Conservation (phyloP, 208 protist species). For the Zelonia costaricensis region DNA sequence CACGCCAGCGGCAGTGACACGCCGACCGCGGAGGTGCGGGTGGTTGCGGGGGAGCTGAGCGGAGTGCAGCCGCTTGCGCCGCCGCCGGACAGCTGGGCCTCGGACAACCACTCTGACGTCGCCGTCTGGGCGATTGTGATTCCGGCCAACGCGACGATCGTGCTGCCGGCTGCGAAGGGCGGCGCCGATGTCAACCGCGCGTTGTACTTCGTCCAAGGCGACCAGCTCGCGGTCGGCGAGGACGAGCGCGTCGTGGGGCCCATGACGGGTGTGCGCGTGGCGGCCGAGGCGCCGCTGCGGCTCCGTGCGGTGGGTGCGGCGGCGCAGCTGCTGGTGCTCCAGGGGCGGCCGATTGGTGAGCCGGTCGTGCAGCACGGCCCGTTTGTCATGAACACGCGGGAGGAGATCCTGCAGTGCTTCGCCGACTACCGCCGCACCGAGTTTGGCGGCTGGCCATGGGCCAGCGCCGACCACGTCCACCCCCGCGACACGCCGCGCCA, state of each 20-base stretch:
- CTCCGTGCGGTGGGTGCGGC: constrained; percentile 21
- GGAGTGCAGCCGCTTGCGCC: constrained; percentile 52
- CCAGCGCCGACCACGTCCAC: constrained; percentile 41
- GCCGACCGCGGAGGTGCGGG: constrained; percentile 8
- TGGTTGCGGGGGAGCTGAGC: constrained; percentile 31
- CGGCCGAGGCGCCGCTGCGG: constrained; percentile 21
- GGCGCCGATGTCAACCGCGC: constrained; percentile 29
- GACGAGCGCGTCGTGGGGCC: constrained; percentile 11
- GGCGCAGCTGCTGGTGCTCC: constrained; percentile 55
- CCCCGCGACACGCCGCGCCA: constrained; percentile 40
- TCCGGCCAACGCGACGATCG: constrained; percentile 23
- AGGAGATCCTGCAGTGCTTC: constrained; percentile 90
- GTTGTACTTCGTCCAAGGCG: constrained; percentile 48
- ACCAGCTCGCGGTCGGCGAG: constrained; percentile 14
- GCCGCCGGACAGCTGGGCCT: constrained; percentile 66
- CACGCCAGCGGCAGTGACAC: constrained; percentile 4
- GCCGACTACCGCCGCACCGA: constrained; percentile 64
- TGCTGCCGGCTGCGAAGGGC: constrained; percentile 29
- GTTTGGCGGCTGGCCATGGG: constrained; percentile 71
- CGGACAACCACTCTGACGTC: constrained; percentile 33
- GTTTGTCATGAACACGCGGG: constrained; percentile 94
- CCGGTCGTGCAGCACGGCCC: constrained; percentile 91
- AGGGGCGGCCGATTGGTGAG: constrained; percentile 78
- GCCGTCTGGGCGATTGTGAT: constrained; percentile 50
- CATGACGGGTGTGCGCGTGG: constrained; percentile 33